These are phyloP conservation scores for Tolypocladium tundrense DNA, from an alignment of 2,329 filamentous ascomycete genomes.

Conservation along the genomic window DNA sequence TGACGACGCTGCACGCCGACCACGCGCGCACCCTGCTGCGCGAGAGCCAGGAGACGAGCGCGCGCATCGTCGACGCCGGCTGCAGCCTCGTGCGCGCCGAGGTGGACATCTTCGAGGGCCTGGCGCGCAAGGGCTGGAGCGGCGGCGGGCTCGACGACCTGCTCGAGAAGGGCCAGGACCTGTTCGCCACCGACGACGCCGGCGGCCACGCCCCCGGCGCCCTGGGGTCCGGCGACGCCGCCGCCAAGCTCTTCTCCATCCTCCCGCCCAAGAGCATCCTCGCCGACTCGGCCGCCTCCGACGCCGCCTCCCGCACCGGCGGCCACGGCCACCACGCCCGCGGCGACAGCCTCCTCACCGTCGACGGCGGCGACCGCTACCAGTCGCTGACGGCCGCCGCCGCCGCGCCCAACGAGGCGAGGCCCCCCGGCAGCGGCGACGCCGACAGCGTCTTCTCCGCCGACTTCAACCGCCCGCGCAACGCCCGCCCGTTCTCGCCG, in stretches of 20 bases:
- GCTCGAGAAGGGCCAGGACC: slow-evolving; percentile 51
- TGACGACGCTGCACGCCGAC: slow-evolving; percentile 49
- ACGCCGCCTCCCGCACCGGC: slow-evolving; percentile 10
- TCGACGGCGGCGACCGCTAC: slow-evolving; percentile 39
- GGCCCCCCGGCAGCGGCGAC: slow-evolving; percentile 16
- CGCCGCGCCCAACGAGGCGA: neutral
- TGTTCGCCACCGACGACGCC: slow-evolving; percentile 39
- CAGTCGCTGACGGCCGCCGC: slow-evolving; percentile 35
- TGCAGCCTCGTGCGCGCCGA: slow-evolving; percentile 57
- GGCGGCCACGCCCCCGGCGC: slow-evolving; percentile 20
- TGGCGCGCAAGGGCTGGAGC: slow-evolving; percentile 58
- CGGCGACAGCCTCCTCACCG: slow-evolving; percentile 41
- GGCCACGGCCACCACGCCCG: slow-evolving; percentile 24
- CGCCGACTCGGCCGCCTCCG: slow-evolving; percentile 33
- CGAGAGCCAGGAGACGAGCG: slow-evolving; percentile 56
- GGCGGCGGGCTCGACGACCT: slow-evolving; percentile 58
- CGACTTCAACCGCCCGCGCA: slow-evolving; percentile 43
- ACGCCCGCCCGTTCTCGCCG: slow-evolving; percentile 50
- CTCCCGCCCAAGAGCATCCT: slow-evolving; percentile 55
- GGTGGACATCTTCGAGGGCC: slow-evolving; percentile 58
- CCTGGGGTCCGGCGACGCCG: slow-evolving; percentile 15
- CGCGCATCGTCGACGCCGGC: slow-evolving; percentile 51
- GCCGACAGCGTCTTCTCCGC: slow-evolving; percentile 41
- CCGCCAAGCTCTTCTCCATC: slow-evolving; percentile 51
- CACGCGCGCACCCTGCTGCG: slow-evolving; percentile 50